These are phyloP conservation scores for Babesia gibsoni DNA, from an alignment of 169 alveolate genomes.

Conservation along the genomic window DNA sequence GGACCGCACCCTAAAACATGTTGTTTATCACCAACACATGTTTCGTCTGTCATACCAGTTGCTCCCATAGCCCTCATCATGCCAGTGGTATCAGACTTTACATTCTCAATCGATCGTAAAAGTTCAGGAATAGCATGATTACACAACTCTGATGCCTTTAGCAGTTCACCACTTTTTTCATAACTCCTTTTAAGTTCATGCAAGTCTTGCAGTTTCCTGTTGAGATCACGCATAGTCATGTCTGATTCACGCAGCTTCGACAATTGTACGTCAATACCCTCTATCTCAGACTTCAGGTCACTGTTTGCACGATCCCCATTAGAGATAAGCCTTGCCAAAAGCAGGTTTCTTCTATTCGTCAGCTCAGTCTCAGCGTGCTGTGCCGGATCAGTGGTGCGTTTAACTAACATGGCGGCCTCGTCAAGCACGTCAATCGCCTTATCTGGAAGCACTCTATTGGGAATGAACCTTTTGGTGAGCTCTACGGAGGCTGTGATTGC, in stretches of 20 bases:
- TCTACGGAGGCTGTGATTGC: slow-evolving; percentile 63
- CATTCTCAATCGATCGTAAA: not conserved
- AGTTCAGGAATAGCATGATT: slow-evolving; percentile 10
- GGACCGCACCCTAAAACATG: too few relatives aligned
- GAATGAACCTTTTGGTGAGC: slow-evolving; percentile 54
- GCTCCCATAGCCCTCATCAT: too few relatives aligned
- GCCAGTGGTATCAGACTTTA: not conserved
- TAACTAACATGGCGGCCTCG: slow-evolving; percentile 60
- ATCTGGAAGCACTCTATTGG: slow-evolving; percentile 56
- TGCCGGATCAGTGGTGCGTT: not conserved
- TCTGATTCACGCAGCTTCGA: not conserved
- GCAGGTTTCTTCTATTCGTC: not conserved
- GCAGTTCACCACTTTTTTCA: slow-evolving; percentile 8
- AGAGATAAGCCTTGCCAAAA: not conserved
- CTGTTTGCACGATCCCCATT: not conserved
- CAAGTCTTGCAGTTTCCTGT: slow-evolving; percentile 30
- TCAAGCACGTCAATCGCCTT: slow-evolving; percentile 67
- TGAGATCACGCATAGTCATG: not conserved
- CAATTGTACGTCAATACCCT: not conserved
- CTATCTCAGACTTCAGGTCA: not conserved
- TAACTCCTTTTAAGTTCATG: slow-evolving; percentile 25
- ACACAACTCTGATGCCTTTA: slow-evolving; percentile 7
- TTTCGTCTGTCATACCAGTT: too few relatives aligned
- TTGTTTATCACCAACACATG: too few relatives aligned
- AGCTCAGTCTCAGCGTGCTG: not conserved